Evolutionary conservation across 2,329 filamentous ascomycete species (phyloP).

Genomic region (Diplodia corticola): DNA sequence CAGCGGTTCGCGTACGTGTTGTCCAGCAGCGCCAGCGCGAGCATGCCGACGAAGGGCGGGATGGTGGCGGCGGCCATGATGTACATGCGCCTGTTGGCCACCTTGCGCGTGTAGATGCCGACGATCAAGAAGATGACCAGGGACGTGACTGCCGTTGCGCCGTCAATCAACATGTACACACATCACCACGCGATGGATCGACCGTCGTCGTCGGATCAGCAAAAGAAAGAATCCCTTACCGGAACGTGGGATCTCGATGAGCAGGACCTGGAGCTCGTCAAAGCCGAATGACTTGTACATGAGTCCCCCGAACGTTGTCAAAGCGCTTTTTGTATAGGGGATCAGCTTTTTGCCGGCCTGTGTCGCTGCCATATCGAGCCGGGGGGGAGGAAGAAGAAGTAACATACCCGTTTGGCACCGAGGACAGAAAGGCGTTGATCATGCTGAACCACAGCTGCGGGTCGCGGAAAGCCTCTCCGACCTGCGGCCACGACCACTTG

Average conservation of each 20-base stretch:
- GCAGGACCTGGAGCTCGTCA: conserved; percentile 35
- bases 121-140: conserved; percentile 19
- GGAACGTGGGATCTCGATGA: conserved; percentile 35
- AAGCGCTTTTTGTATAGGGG: not conserved
- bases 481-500: conserved; percentile 22
- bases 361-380: not conserved
- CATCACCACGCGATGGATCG: no score
- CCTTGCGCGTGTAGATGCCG: conserved; percentile 21
- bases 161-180: no score
- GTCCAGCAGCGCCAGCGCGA: conserved; percentile 38
- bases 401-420: conserved; percentile 20
- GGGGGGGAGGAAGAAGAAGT: no score
- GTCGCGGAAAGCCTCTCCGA: conserved; percentile 18
- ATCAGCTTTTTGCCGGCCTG: not conserved
- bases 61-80: conserved; percentile 36
- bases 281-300: conserved; percentile 22
- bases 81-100: conserved; percentile 32
- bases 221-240: conserved; percentile 7
- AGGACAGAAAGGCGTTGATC: conserved; percentile 22
- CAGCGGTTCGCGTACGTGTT: conserved; percentile 36
- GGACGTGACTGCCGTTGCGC: conserved; percentile 26
- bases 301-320: conserved; percentile 16
- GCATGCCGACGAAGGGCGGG: conserved; percentile 38
- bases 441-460: conserved; percentile 22
- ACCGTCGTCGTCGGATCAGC: no score